Conservation (phyloP, 2,329 filamentous ascomycete species). For the Boeremia exigua region DNA sequence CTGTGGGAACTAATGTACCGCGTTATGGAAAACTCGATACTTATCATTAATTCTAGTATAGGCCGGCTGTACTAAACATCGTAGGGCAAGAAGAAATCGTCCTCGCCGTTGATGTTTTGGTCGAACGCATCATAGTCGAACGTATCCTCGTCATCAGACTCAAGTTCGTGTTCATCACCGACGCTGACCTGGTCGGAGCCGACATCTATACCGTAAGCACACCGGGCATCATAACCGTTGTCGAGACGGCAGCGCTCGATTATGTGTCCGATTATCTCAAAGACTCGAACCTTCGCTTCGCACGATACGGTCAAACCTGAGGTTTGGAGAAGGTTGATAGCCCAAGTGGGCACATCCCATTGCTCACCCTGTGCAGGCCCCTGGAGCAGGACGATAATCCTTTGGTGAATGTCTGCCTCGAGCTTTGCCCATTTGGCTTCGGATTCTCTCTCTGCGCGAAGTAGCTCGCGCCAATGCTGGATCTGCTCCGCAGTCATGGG, state of each 20-base stretch:
- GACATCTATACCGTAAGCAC: background rate
- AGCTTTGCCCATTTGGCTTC: too few relatives aligned
- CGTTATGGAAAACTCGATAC: too few relatives aligned
- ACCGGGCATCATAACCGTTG: too few relatives aligned
- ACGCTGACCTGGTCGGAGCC: background rate
- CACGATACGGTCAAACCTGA: background rate
- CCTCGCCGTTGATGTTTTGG: background rate
- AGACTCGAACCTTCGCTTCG: background rate
- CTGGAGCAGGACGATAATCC: background rate
- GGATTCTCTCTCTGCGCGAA: background rate
- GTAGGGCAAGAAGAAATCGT: background rate
- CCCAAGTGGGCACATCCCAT: background rate
- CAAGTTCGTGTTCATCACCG: too few relatives aligned
- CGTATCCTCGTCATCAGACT: background rate
- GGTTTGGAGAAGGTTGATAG: background rate
- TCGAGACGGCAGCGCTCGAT: background rate
- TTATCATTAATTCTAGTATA: background rate
- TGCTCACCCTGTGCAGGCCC: background rate
- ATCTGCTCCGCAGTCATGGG: background rate
- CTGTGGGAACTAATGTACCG: background rate
- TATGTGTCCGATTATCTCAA: background rate
- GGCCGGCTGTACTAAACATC: background rate
- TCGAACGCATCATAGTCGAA: background rate
- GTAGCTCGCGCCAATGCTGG: background rate
- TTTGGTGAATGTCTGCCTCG: too few relatives aligned